These are phyloP conservation scores for Przewalskia tangutica DNA, from an alignment of 257 asterid species.

Conservation along the genomic window DNA sequence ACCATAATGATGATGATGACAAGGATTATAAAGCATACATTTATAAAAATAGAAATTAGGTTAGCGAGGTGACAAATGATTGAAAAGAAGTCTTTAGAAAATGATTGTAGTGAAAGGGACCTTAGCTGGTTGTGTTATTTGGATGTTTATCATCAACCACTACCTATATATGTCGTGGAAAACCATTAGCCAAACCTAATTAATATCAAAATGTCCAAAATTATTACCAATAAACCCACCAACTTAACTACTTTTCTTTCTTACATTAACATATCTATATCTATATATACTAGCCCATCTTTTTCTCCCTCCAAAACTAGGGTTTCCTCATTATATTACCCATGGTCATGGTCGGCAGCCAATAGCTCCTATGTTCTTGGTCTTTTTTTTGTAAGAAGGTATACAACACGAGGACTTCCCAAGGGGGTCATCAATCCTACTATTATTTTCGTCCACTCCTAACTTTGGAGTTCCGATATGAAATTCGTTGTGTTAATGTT, in stretches of 20 bases:
- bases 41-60: neutral
- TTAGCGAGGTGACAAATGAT: neutral
- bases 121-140: neutral
- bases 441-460: neutral
- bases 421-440: neutral
- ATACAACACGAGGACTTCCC: neutral
- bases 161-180: neutral
- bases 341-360: neutral
- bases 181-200: neutral
- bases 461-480: neutral
- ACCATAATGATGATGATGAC: neutral
- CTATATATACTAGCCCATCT: neutral
- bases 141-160: neutral
- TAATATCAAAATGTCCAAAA: neutral
- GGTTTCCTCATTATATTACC: neutral
- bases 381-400: neutral
- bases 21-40: neutral
- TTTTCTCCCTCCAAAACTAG: neutral
- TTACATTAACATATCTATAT: too few relatives aligned
- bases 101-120: neutral
- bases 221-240: neutral
- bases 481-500: neutral
- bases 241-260: neutral
- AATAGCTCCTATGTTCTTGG: neutral
- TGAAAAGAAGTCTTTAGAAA: slow-evolving; percentile 1